Base-by-base conservation (phyloP, 2,329 filamentous ascomycete species). In the Sarocladium brachiariae region DNA sequence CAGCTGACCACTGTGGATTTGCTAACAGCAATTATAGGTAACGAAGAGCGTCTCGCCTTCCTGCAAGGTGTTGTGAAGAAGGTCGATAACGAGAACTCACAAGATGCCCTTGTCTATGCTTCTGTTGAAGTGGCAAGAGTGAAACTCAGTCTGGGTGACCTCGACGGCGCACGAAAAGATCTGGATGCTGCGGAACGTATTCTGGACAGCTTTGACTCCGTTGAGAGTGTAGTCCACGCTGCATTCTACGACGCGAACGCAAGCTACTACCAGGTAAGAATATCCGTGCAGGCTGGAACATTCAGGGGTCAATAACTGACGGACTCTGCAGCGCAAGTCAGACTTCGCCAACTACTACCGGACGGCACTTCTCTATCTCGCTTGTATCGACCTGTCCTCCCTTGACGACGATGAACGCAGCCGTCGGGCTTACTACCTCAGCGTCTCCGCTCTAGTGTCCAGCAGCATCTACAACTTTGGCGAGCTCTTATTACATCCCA, bases 401-500 rank as follows among this genome's bases (percentile, higher is more conserved):
- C 77, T 99, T 52, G 77, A 84, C 38, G 73, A 82, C 50, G 75
- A 79, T 50, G 91, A 99, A 67, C 86, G 88, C 61, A 84, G 85
- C 66, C 80, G 79, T 53, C 84, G 92, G 60, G 93, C 93, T 39
- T 95, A 96, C 71, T 90, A 96, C 67, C 84, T 99, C 55, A 87
- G 87, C 63, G 85, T 97, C 50, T 90, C 93, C 24, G 93, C 93
- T 9, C 79, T 99, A 8, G 87, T 96, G 34, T 96, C 91, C 48
- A 88, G 92, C 63, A 89, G 83, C 61, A 99, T 97, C 73, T 97
- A 99, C 81, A 99, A 99, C 76, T 99, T 99, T 61, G 93, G 93
- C 68, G 93, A 99, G 75, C 84, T 99, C n/a, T 82, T 99, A 27
- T 81, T 99, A 58, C 93, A 99, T 67, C 93, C 93, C 3, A 95